Base-by-base conservation (phyloP, 2,329 filamentous ascomycete species). In the Orbilia javanica region DNA sequence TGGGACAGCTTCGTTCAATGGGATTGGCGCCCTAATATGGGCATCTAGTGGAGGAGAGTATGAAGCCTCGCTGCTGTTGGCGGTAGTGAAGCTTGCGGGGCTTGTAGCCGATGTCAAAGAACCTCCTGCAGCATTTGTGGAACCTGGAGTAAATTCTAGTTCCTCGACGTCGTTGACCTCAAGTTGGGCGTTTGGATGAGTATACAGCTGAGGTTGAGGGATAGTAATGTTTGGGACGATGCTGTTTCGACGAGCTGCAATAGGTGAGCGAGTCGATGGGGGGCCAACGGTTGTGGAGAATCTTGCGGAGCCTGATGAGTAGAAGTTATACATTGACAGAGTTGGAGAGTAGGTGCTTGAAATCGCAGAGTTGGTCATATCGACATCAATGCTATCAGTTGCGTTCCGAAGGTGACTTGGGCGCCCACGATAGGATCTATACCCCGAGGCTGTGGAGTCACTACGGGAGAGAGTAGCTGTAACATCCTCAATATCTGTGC, bases 301-400 rank as follows among this genome's bases (percentile, higher is more conserved):
- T 34, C 66, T 55, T 10, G 62, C 52, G 7, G 71, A 10, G 8
- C 60, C 13, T 11, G 62, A 67, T 11, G 73, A 71, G 46, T 78
- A 78, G 46, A 78, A 78, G 52, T 78, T 78, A n/a, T 72, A 44
- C 67, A 78, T 72, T 13, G 74, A 78, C 25, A 78, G 36, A n/a
- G 74, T 78, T 15, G 74, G 74, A 29, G 66, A 71, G 34, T 78
- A 78, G 4, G 67, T 50, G 31, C 50, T 63, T 1, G 69, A 44
- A 4, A 60, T 60, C 8, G 18, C 34, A 3, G 55, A 60, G 22
- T 66, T 53, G n/a, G 20, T 55, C 2, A 31, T 57, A 36, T 72
- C 62, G 10, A 31, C 42, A 34, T 67, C 62, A 6, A 34, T 55
- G 15, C 60, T 36, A 25, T 64, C 67, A 10, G 50, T 48, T 18